A percentile compares a stretch with the other conserved stretches of the same genome.
Conservation (phyloP, 495 filamentous ascomycete genomes). For the Aspergillus mulundensis region DNA sequence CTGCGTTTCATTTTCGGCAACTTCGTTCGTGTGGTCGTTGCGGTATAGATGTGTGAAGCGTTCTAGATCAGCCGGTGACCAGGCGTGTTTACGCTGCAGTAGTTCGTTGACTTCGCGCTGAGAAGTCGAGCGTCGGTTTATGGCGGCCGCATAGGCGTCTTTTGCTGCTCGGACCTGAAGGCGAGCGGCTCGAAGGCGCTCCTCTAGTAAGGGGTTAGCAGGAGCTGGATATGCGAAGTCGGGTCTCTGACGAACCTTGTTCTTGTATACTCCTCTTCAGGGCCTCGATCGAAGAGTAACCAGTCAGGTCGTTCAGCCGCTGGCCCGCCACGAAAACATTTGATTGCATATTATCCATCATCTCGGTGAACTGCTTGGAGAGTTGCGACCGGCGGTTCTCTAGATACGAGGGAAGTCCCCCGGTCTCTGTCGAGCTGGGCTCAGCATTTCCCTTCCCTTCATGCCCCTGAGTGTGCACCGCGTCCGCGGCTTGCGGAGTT, state of each 20-base stretch:
- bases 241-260: slow-evolving; percentile 45
- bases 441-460: slow-evolving; percentile 8
- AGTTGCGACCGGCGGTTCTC: slow-evolving; percentile 69
- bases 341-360: slow-evolving; percentile 88
- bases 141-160: slow-evolving; percentile 69
- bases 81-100: slow-evolving; percentile 88
- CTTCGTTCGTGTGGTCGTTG: slow-evolving; percentile 88
- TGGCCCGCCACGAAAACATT: slow-evolving; percentile 81
- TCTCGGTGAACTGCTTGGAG: slow-evolving; percentile 64
- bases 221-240: background rate
- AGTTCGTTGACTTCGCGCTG: slow-evolving; percentile 95
- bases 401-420: slow-evolving; percentile 67
- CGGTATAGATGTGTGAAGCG: slow-evolving; percentile 92
- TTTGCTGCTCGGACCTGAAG: slow-evolving; percentile 64
- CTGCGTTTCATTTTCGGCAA: slow-evolving; percentile 72
- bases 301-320: slow-evolving; percentile 86
- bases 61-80: slow-evolving; percentile 83
- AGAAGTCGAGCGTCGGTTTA: slow-evolving; percentile 71
- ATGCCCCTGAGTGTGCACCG: slow-evolving; percentile 2
- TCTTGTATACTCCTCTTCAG: slow-evolving; percentile 70
- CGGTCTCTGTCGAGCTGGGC: slow-evolving; percentile 7
- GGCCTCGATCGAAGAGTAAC: slow-evolving; percentile 87
- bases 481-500: slow-evolving; percentile 13
- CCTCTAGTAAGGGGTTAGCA: slow-evolving; percentile 45
- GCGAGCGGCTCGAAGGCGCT: slow-evolving; percentile 58